Conservation (phyloP, 306 rosid species). For the Vicia sativa region DNA sequence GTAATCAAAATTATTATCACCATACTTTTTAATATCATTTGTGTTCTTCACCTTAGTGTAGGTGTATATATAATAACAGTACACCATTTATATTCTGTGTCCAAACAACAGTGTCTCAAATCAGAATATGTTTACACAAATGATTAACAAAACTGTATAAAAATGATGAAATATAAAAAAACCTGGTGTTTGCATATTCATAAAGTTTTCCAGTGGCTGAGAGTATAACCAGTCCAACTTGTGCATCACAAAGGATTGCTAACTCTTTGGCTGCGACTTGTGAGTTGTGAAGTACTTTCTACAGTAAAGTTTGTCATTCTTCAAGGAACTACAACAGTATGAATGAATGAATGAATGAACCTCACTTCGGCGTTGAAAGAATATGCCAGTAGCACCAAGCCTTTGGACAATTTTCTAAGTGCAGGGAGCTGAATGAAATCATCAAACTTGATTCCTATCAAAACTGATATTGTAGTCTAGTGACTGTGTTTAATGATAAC, state of each 20-base stretch:
- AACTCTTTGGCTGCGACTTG: slow-evolving; percentile 57
- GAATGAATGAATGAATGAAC: not conserved
- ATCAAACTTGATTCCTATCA: too few relatives aligned
- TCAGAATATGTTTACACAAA: too few relatives aligned
- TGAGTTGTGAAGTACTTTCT: slow-evolving; percentile 31
- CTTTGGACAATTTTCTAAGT: slow-evolving; percentile 35
- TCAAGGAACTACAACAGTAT: not conserved
- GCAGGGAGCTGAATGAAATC: too few relatives aligned
- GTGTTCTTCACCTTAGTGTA: too few relatives aligned
- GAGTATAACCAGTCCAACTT: slow-evolving; percentile 76
- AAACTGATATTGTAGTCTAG: too few relatives aligned
- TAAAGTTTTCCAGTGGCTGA: slow-evolving; percentile 79
- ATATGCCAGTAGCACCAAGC: slow-evolving; percentile 36
- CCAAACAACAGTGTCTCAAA: too few relatives aligned
- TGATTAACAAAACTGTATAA: too few relatives aligned
- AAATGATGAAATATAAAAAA: not conserved
- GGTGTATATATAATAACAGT: too few relatives aligned
- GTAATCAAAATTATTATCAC: too few relatives aligned
- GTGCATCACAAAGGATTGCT: slow-evolving; percentile 83
- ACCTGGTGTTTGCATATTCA: slow-evolving; percentile 84
- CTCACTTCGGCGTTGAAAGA: slow-evolving; percentile 33
- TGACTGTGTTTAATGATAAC: too few relatives aligned
- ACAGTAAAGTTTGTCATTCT: slow-evolving; percentile 19
- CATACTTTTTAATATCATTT: too few relatives aligned
- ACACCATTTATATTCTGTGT: too few relatives aligned